Base-by-base conservation (phyloP, 2,329 filamentous ascomycete genomes). In the Stylonectria norvegica region DNA sequence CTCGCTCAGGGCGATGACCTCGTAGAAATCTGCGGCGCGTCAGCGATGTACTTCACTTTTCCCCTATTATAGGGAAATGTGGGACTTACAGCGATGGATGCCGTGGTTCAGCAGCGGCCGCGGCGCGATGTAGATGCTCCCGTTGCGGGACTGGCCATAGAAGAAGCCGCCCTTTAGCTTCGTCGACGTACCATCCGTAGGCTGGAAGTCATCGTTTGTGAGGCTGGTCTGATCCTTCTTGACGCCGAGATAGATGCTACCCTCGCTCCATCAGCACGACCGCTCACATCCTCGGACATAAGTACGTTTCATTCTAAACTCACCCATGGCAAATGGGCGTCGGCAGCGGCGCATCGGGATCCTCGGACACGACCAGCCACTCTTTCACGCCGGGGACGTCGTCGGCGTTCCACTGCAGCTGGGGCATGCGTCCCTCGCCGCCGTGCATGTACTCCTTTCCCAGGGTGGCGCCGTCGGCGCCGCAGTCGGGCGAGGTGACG, bases 71-170 rank as follows among this genome's bases (percentile, higher is more conserved):
- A n/a, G 2, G 6, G 9, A 10, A 3, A 11, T 16, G 16, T 7
- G 28, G 22, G 20, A 53, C 65, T 59, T 53, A 68, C 67, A 79
- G 40, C 74, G 61, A 55, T 78, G 73, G 16, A 65, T 63, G 0
- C 75, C 74, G 48, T 77, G 69, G 18, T 74, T 74, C 37, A 72
- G 51, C 22, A 74, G 56, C 14, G 73, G 72, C 10, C 64, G 56
- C 1, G 75, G 72, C 0, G 68, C 61, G 4, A 68, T 61, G 45
- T 76, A 78, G 1, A 73, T 52, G 4, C 20, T 58, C 1, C 64
- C 63, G 3, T 62, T 57, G 4, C 62, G 53, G 17, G 67, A 74
- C 43, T 62, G 56, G 3, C 71, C 72, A 33, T 71, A 73, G 39
- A 65, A 60, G 43, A 76, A 78, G 0, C 71, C 71, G 1, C 71